These are phyloP conservation scores for Beauveria sp. DNA, from an alignment of 2,329 filamentous ascomycete genomes.

Conservation along the genomic window DNA sequence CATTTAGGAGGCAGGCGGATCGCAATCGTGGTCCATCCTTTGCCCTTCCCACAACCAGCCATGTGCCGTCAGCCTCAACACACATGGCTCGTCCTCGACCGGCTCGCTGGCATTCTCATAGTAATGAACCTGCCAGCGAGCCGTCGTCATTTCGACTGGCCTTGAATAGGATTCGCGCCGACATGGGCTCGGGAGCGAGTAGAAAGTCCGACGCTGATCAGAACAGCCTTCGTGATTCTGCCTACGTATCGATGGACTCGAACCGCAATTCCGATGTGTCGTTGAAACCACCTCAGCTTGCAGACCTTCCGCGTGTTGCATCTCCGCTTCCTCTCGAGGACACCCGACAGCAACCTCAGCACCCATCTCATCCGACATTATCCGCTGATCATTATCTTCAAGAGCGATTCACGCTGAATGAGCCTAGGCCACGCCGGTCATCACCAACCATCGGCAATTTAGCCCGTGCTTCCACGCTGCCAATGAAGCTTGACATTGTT, in stretches of 20 bases:
- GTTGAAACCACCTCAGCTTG: constrained; percentile 31
- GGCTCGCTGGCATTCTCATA: constrained; percentile 41
- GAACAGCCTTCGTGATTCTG: constrained; percentile 43
- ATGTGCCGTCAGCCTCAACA: constrained; percentile 21
- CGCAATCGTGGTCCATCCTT: constrained; percentile 42
- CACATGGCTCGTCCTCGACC: constrained; percentile 33
- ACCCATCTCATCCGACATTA: constrained; percentile 14
- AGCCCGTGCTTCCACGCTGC: constrained; percentile 43
- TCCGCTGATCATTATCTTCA: constrained; percentile 41
- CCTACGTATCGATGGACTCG: constrained; percentile 46
- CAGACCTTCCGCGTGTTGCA: constrained; percentile 37
- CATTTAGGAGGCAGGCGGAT: constrained; percentile 68
- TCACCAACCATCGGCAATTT: constrained; percentile 19
- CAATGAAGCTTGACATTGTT: constrained; percentile 38
- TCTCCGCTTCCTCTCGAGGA: constrained; percentile 26
- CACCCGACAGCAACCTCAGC: constrained; percentile 11
- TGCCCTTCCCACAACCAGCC: constrained; percentile 40
- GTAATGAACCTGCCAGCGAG: background rate
- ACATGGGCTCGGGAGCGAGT: background rate
- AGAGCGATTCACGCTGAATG: constrained; percentile 46
- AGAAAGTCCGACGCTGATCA: constrained; percentile 25
- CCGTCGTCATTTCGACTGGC: constrained; percentile 7
- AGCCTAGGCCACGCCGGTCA: constrained; percentile 35
- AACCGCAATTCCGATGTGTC: constrained; percentile 46
- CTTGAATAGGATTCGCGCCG: constrained; percentile 6